Base-by-base conservation (phyloP, 2,329 filamentous ascomycete genomes). In the Lomentospora prolificans region DNA sequence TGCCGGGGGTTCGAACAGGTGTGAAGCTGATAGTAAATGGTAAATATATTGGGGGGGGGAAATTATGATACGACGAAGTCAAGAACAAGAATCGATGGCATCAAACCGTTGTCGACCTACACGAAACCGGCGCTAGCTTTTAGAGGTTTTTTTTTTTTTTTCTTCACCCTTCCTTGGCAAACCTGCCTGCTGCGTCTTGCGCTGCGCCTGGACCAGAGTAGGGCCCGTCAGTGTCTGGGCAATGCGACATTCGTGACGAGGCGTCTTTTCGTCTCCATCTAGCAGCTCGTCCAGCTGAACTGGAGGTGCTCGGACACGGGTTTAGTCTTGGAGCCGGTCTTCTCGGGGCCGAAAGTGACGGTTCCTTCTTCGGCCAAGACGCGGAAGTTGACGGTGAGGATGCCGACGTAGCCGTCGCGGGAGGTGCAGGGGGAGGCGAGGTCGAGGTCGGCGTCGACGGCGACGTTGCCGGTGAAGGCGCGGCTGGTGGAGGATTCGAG, bases 381-480 rank as follows among this genome's bases (percentile, higher is more conserved):
- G 53, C 59, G 57, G 50, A 60, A 58, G 24, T 54, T 56, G 8
- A 60, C 53, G 25, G 60, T 61, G 5, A 61, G 55, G 24, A 61
- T 59, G n/a, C 60, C 60, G 4, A 60, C 59, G 27, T 57, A 39
- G 46, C 57, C 59, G 28, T 57, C 55, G 44, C 24, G 19, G 4
- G 46, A 55, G 41, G 55, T 54, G 48, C 60, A 61, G 28, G 51
- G 28, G 22, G 60, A 61, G 9, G 39, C 52, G 27, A 54, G 22
- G n/a, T 48, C 53, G 22, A 60, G 39, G 4, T 55, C 50, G 39
- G 60, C 51, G 24, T 51, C 28, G 10, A 61, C 50, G 9, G 56
- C 56, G 7, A 61, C 58, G 19, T 58, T 57, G 30, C 30, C 46
- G 30, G n/a, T 17, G 54, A 33, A 56, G 12, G 44, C 9, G 8